These are phyloP conservation scores for Mucor saturninus DNA, from an alignment of 371 early-diverging fungal genomes.

Conservation along the genomic window DNA sequence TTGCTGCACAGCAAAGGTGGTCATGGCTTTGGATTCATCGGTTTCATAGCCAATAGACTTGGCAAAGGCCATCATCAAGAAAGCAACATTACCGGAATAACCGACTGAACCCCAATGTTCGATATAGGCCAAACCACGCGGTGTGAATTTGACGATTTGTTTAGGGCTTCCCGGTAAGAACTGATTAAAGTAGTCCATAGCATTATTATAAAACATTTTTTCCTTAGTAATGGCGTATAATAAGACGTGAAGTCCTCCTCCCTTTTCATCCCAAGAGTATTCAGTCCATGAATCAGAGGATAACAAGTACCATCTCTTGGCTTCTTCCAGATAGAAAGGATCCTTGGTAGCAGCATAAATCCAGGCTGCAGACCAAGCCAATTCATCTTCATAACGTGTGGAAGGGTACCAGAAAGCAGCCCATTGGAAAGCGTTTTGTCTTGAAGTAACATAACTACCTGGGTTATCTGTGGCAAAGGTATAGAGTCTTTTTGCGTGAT, in stretches of 20 bases:
- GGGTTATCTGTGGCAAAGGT: conserved; percentile 53
- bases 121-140: conserved; percentile 60
- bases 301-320: conserved; percentile 44
- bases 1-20: conserved; percentile 57
- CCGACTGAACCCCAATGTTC: conserved; percentile 63
- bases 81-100: conserved; percentile 57
- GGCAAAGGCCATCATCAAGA: conserved; percentile 58
- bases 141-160: conserved; percentile 54
- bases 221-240: conserved; percentile 54
- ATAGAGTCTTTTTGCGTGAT: conserved; percentile 52
- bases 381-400: conserved; percentile 53
- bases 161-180: conserved; percentile 48
- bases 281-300: conserved; percentile 46
- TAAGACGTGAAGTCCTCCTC: conserved; percentile 51
- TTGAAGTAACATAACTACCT: conserved; percentile 53
- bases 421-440: conserved; percentile 53
- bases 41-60: conserved; percentile 44
- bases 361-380: conserved; percentile 58
- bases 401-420: conserved; percentile 63
- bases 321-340: conserved; percentile 40
- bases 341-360: conserved; percentile 58
- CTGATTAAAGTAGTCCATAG: conserved; percentile 54
- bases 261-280: conserved; percentile 64
- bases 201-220: conserved; percentile 48
- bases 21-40: conserved; percentile 39